A percentile compares a stretch with the other conserved stretches of the same genome.
Evolutionary conservation across 2,329 filamentous ascomycete genomes (phyloP).

Genomic region (Aspergillus fijiensis): DNA sequence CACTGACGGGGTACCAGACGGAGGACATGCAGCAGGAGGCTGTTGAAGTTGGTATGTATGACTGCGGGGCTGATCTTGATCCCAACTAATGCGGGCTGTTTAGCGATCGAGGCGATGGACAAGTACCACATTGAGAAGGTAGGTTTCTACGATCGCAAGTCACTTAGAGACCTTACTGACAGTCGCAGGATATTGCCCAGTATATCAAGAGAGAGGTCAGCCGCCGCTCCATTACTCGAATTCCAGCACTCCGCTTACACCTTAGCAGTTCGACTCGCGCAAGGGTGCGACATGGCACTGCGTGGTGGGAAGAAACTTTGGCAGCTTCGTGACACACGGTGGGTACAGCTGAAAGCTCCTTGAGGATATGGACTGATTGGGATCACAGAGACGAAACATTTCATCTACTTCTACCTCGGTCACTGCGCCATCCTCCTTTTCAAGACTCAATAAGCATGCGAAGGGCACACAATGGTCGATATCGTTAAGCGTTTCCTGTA

Average conservation of each 20-base stretch:
- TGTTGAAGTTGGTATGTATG: conserved; percentile 82
- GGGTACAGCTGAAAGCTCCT: conserved; percentile 33
- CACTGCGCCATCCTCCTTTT: conserved; percentile 98
- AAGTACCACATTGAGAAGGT: conserved; percentile 73
- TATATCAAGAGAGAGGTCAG: conserved; percentile 89
- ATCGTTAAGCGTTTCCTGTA: not conserved
- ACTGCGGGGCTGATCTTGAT: not conserved
- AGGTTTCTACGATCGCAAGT: conserved; percentile 9
- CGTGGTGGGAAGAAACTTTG: conserved; percentile 97
- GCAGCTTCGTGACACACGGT: conserved; percentile 98
- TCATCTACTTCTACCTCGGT: conserved; percentile 99
- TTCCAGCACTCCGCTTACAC: conserved; percentile 22
- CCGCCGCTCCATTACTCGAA: conserved; percentile 22
- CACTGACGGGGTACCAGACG: conserved; percentile 58
- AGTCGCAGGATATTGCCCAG: conserved; percentile 79
- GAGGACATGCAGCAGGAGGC: conserved; percentile 97
- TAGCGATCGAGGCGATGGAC: conserved; percentile 70
- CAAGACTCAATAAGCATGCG: conserved; percentile 77
- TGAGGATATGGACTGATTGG: conserved; percentile 9
- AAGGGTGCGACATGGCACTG: conserved; percentile 99
- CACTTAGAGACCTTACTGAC: not conserved
- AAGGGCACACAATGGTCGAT: not conserved
- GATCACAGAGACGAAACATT: conserved; percentile 88
- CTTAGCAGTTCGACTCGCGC: conserved; percentile 80
- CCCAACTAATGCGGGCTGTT: conserved; percentile 27